These are phyloP conservation scores for Lotmaria passim DNA, from an alignment of 208 protist genomes.

Conservation along the genomic window DNA sequence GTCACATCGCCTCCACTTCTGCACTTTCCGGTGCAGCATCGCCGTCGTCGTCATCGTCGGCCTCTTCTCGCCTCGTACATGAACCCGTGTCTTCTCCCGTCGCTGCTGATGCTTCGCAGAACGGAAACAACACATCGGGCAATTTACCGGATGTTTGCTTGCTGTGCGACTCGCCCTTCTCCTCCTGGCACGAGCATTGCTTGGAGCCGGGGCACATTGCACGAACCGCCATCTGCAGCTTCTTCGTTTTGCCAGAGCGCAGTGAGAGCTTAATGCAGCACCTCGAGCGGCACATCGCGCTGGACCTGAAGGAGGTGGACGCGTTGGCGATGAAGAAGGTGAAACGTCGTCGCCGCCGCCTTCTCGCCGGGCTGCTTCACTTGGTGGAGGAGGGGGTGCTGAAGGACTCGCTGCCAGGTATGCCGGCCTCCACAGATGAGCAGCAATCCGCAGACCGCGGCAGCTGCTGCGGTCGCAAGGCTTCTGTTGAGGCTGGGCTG, in stretches of 20 bases:
- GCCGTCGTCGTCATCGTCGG: too few relatives aligned
- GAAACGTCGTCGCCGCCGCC: slow-evolving; percentile 55
- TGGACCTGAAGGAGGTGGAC: slow-evolving; percentile 76
- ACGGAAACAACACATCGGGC: too few relatives aligned
- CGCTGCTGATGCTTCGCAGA: too few relatives aligned
- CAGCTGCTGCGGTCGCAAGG: not conserved
- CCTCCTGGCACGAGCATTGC: slow-evolving; percentile 53
- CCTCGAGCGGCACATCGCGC: slow-evolving; percentile 72
- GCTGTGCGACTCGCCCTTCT: slow-evolving; percentile 37
- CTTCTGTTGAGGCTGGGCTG: not conserved
- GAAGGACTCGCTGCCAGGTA: slow-evolving; percentile 41
- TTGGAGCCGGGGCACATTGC: slow-evolving; percentile 50
- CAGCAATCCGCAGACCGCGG: not conserved
- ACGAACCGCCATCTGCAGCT: slow-evolving; percentile 52
- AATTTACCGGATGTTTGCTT: slow-evolving; percentile 24
- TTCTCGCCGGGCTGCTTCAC: slow-evolving; percentile 63
- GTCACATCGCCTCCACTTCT: too few relatives aligned
- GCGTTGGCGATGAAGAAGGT: slow-evolving; percentile 56
- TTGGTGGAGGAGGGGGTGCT: slow-evolving; percentile 55
- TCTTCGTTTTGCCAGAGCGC: slow-evolving; percentile 61
- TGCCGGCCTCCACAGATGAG: not conserved
- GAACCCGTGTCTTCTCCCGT: too few relatives aligned
- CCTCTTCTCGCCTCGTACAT: too few relatives aligned
- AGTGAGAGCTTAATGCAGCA: slow-evolving; percentile 65
- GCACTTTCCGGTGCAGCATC: too few relatives aligned